Base-by-base conservation (phyloP, 2,329 filamentous ascomycete genomes). In the Epichloe bromicola region DNA sequence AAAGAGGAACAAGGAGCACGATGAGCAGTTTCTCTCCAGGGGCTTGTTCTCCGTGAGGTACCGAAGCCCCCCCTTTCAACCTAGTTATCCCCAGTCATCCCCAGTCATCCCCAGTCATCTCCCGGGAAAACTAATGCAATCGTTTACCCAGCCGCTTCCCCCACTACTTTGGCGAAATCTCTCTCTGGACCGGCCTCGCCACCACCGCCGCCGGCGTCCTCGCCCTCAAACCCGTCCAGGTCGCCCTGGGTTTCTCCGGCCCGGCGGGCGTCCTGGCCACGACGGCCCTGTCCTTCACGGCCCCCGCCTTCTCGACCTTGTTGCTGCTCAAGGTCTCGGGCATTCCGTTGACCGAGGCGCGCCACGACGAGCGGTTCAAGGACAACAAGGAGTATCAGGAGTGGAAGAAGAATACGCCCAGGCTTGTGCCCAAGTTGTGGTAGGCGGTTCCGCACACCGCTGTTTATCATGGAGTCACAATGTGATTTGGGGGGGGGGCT, bases 121-220 rank as follows among this genome's bases (percentile, higher is more conserved):
- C 19, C 19, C 19, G 19, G 3, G 19, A 20, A 19, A 19, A 3
- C 2, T 26, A 7, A 26, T 6, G 23, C 19, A 19, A 26, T 26
- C 23, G 4, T 20, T 20, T 19, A 19, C 1, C 20, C 20, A 26
- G 23, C 23, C 67, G 80, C 54, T 80, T 84, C 64, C 83, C 83
- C 1, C 84, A 86, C 60, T 86, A 86, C 67, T 84, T 86, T 61
- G 83, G 83, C n/a, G 83, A 86, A 63, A 74, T 72, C 30, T 82
- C 79, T 11, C 68, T 87, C 34, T 87, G 82, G 83, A 80, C 76
- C 0, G 83, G 83, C 1, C 76, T 86, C 52, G 80, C 82, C 0
- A 75, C 78, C 5, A 66, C 72, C 1, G 74, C 79, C 0, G 78
- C 74, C 0, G 80, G 81, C 1, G 68, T 79, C 1, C 66, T 87